Percentiles rank a stretch among this genome's conserved stretches.
Conservation (phyloP, 2,329 filamentous ascomycete genomes). For the Ascochyta koolunga region DNA sequence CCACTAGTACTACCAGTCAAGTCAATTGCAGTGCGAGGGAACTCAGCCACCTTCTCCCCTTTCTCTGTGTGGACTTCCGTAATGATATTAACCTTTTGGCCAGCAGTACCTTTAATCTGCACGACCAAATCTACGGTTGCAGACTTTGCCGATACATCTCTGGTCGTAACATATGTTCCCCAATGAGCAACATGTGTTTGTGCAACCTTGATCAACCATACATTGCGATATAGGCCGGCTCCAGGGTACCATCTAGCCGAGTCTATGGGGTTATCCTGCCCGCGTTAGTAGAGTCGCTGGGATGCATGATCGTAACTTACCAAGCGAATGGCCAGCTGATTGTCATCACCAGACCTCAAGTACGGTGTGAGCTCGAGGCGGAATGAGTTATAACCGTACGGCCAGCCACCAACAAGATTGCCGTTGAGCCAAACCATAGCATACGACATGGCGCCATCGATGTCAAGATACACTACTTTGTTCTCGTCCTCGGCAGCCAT, state of each 20-base stretch:
- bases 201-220: constrained; percentile 59
- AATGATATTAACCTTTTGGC: constrained; percentile 45
- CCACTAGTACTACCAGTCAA: constrained; percentile 18
- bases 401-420: constrained; percentile 57
- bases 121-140: constrained; percentile 56
- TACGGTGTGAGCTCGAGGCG: constrained; percentile 57
- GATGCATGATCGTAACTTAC: neutral
- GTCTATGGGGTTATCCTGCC: constrained; percentile 53
- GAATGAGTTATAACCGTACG: constrained; percentile 57
- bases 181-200: constrained; percentile 55
- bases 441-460: constrained; percentile 60
- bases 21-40: neutral
- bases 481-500: constrained; percentile 33
- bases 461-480: constrained; percentile 53
- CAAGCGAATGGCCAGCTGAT: constrained; percentile 56
- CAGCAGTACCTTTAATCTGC: constrained; percentile 46
- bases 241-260: constrained; percentile 61
- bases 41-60: constrained; percentile 10
- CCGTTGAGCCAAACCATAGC: constrained; percentile 58
- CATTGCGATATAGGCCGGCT: constrained; percentile 59
- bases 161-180: constrained; percentile 57
- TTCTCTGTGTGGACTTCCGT: constrained; percentile 52
- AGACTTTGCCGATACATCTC: constrained; percentile 51
- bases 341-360: constrained; percentile 36
- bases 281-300: neutral